A percentile compares a stretch with the other conserved stretches of the same genome.
Conservation (phyloP, 441 rosid genomes). For the Cnidoscolus chayamansa region DNA sequence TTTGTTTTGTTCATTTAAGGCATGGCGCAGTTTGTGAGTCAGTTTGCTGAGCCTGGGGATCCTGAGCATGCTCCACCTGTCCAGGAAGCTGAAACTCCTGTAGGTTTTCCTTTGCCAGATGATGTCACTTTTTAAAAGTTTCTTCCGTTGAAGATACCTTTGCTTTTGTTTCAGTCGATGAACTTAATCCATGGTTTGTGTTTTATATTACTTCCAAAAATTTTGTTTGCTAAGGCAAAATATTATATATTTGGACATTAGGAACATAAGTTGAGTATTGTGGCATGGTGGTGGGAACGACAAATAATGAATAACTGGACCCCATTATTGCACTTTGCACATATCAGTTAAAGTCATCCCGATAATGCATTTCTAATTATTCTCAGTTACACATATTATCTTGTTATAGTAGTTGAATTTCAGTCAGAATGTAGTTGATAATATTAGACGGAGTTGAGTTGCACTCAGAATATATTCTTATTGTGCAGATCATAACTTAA, state of each 20-base stretch:
- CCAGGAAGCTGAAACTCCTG: conserved; percentile 76
- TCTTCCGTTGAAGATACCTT: background rate
- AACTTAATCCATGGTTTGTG: background rate
- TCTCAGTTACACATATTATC: background rate
- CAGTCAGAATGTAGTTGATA: too few relatives aligned
- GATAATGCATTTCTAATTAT: background rate
- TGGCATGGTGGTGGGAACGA: background rate
- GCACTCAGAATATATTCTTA: too few relatives aligned
- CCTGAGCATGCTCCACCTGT: conserved; percentile 87
- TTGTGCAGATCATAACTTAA: too few relatives aligned
- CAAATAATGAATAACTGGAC: background rate
- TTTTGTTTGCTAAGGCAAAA: conserved; percentile 2
- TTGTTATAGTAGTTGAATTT: too few relatives aligned
- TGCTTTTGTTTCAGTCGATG: background rate
- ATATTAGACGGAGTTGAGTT: too few relatives aligned
- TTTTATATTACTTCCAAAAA: background rate
- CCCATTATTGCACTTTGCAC: background rate
- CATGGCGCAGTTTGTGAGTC: conserved; percentile 79
- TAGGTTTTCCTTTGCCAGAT: conserved; percentile 31
- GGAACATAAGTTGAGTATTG: background rate
- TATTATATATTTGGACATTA: background rate
- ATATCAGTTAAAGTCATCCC: background rate
- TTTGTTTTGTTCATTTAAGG: conserved; percentile 38
- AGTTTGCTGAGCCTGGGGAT: conserved; percentile 85
- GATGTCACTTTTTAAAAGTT: background rate